These are phyloP conservation scores for Brassica juncea DNA, from an alignment of 345 rosid species.

Conservation along the genomic window DNA sequence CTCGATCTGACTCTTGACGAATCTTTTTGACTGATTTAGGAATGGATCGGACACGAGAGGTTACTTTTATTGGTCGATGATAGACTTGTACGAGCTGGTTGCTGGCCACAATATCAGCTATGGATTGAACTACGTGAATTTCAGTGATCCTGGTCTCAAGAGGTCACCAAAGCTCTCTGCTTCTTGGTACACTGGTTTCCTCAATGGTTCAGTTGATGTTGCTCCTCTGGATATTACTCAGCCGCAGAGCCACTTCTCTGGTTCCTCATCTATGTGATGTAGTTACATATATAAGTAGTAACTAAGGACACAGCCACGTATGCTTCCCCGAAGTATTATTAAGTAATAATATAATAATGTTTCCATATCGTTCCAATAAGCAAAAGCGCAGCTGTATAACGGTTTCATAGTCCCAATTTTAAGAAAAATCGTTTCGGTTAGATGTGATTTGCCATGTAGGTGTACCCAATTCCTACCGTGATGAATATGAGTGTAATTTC, in stretches of 20 bases:
- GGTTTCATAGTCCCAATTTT: too few relatives aligned
- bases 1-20: not conserved
- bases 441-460: too few relatives aligned
- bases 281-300: too few relatives aligned
- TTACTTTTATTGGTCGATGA: constrained; percentile 55
- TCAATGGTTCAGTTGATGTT: constrained; percentile 40
- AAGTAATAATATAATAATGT: too few relatives aligned
- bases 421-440: too few relatives aligned
- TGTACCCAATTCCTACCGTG: too few relatives aligned
- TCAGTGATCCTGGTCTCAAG: constrained; percentile 45
- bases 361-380: too few relatives aligned
- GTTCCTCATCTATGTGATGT: not conserved
- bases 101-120: constrained; percentile 32
- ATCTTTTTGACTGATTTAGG: constrained; percentile 28
- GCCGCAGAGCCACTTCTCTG: not conserved
- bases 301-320: too few relatives aligned
- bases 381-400: too few relatives aligned
- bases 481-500: too few relatives aligned
- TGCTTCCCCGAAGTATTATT: too few relatives aligned
- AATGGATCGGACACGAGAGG: constrained; percentile 58
- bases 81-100: constrained; percentile 47
- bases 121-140: constrained; percentile 50
- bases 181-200: constrained; percentile 51
- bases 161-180: constrained; percentile 57
- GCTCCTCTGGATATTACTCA: constrained; percentile 7